Base-by-base conservation (phyloP, 805 yeast genomes). In the Candida nonsorbophila region DNA sequence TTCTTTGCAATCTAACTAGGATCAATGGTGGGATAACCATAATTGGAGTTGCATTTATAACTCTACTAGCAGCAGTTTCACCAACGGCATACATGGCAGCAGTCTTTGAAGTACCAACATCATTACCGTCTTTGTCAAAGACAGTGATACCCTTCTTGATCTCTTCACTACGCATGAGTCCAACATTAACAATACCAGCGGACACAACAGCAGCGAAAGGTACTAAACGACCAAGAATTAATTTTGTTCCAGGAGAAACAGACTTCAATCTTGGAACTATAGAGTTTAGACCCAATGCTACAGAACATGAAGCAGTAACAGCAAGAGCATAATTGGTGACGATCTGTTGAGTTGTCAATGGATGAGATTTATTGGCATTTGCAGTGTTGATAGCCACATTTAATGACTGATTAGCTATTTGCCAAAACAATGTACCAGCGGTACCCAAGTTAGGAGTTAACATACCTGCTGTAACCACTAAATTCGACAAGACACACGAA, bases 121-220 rank as follows among this genome's bases (percentile, higher is more conserved):
- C 79, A 22, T 78, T 74, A 19, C 85, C 77, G 8, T 69, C 68
- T 21, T 69, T 53, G 51, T 79, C 83, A 41, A 62, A 80, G 0
- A 84, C 92, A 22, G 77, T 58, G 32, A 84, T 84, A 44, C 95
- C 95, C 49, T 80, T 82, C 44, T 77, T 77, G 50, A 92, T 79
- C 59, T 92, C 99, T 56, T 88, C 94, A 33, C 90, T 77, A 62
- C 99, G 77, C 98, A 92, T 92, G 36, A 94, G 70, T 48, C 85
- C 86, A n/a, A 92, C 96, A 44, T 92, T 92, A 22, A 87, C 94
- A 19, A 92, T 69, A 51, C 98, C 97, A 1, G 99, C 99, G 29
- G 92, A 79, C 1, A 88, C 97, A 20, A 92, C 99, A 2, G 99
- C 99, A 0, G 97, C 97, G 63, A 92, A 92, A 5, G 99, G 99